These are phyloP conservation scores for Closterium sp. DNA, from an alignment of 139 green algal species.

Conservation along the genomic window DNA sequence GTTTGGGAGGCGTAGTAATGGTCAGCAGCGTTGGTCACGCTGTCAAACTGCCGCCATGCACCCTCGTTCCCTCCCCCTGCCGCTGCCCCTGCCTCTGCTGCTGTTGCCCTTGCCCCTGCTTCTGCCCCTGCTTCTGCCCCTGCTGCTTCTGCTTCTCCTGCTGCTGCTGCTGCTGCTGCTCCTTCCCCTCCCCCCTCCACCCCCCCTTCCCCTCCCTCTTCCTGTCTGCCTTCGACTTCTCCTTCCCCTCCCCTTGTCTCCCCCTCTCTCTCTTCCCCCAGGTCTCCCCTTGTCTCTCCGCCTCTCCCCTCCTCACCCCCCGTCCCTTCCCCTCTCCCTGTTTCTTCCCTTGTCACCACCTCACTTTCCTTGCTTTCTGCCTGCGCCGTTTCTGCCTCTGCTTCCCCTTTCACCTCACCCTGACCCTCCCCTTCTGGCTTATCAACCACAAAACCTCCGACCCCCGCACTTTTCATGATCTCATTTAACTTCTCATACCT, in stretches of 20 bases:
- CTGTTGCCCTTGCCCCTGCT: not conserved
- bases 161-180: not conserved
- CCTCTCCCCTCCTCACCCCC: not conserved
- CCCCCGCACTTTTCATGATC: not conserved
- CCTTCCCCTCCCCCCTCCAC: not conserved
- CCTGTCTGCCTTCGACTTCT: not conserved
- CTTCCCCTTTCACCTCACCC: not conserved
- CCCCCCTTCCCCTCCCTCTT: not conserved
- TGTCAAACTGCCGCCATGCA: slow-evolving; percentile 12
- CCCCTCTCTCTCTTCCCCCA: not conserved
- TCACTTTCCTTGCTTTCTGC: not conserved
- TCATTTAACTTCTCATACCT: too few species aligned
- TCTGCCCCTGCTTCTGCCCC: not conserved
- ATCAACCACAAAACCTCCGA: too few species aligned
- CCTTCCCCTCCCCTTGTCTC: not conserved
- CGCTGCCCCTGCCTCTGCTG: not conserved
- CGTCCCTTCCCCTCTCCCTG: not conserved
- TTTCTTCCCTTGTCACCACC: not conserved
- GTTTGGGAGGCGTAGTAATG: slow-evolving; percentile 3
- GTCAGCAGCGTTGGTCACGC: slow-evolving; percentile 11
- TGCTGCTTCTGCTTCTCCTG: not conserved
- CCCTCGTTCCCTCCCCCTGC: not conserved
- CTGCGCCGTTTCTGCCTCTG: not conserved
- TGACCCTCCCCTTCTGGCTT: not conserved
- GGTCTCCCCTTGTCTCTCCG: not conserved